Evolutionary conservation across 768 basidiomycete genomes (phyloP).

Genomic region (Suillus hirtellus): DNA sequence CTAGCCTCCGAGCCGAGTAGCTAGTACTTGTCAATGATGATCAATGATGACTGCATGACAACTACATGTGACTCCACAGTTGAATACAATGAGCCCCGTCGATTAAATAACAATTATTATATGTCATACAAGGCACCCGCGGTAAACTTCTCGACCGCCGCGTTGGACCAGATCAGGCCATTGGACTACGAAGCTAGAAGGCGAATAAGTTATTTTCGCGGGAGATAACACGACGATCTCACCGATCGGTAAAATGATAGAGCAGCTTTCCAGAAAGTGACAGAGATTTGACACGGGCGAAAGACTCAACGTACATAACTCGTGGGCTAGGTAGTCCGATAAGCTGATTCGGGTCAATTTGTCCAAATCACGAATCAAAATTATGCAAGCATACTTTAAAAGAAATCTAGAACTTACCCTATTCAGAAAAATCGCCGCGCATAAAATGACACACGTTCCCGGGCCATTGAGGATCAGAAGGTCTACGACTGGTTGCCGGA

Average conservation of each 20-base stretch:
- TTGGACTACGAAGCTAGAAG: conserved; percentile 79
- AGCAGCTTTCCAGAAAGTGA: conserved; percentile 86
- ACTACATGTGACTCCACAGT: no score
- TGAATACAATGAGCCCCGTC: background rate
- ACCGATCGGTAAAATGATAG: conserved; percentile 81
- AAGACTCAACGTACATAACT: conserved; percentile 90
- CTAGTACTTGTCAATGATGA: background rate
- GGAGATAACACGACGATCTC: conserved; percentile 62
- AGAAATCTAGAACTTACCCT: conserved; percentile 48
- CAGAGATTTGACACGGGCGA: conserved; percentile 79
- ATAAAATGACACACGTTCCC: conserved; percentile 87
- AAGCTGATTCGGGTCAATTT: conserved; percentile 48
- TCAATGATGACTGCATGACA: no score
- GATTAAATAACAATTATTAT: background rate
- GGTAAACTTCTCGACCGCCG: conserved; percentile 47
- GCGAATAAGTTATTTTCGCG: conserved; percentile 37
- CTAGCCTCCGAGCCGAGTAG: background rate
- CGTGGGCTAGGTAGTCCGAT: conserved; percentile 69
- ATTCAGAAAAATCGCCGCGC: conserved; percentile 66
- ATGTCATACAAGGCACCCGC: conserved; percentile 65
- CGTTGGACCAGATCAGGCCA: conserved; percentile 67
- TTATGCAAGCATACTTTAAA: background rate
- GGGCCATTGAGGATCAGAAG: conserved; percentile 91
- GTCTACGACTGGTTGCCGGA: conserved; percentile 53
- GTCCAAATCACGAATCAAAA: conserved; percentile 12